Percentiles rank a stretch among this genome's conserved stretches.
Evolutionary conservation across 495 filamentous ascomycete species (phyloP).

Genomic region (Neurospora sp.): DNA sequence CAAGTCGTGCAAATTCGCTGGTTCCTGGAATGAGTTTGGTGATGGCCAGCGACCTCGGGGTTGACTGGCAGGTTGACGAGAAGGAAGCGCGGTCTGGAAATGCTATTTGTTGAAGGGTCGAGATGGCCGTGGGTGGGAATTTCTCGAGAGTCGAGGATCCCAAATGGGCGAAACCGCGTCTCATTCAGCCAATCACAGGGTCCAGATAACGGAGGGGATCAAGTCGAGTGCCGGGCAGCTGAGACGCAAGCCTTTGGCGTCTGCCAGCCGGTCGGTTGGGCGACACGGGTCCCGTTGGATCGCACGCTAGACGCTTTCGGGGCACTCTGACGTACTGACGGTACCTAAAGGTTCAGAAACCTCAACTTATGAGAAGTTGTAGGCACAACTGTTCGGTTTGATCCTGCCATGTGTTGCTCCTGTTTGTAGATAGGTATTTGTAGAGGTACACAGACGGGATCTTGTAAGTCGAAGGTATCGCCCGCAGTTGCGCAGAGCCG

Average conservation of each 20-base stretch:
- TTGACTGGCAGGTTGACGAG: slow-evolving; percentile 8
- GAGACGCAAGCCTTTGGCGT: background rate
- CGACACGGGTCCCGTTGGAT: background rate
- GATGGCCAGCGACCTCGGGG: slow-evolving; percentile 19
- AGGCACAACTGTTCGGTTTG: background rate
- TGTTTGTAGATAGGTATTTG: background rate
- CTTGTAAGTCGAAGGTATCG: background rate
- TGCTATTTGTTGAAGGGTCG: slow-evolving; percentile 19
- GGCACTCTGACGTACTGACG: background rate
- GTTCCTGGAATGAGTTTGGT: slow-evolving; percentile 1
- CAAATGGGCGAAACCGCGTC: slow-evolving; percentile 25
- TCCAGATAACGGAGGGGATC: slow-evolving; percentile 11
- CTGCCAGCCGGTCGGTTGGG: background rate
- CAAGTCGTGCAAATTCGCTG: background rate
- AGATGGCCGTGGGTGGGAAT: slow-evolving; percentile 20
- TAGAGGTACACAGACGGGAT: background rate
- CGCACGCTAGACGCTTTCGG: background rate
- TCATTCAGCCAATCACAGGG: slow-evolving; percentile 20
- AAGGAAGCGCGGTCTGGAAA: slow-evolving; percentile 3
- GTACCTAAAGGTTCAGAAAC: background rate
- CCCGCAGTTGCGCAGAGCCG: background rate
- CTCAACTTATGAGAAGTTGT: background rate
- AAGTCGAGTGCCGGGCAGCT: slow-evolving; percentile 1
- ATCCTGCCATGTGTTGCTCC: background rate
- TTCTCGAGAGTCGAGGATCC: slow-evolving; percentile 22